phyloP scores from a whole-genome alignment of 2,329 filamentous ascomycete genomes.

The Phaeosphaeriaceae sp. region DNA sequence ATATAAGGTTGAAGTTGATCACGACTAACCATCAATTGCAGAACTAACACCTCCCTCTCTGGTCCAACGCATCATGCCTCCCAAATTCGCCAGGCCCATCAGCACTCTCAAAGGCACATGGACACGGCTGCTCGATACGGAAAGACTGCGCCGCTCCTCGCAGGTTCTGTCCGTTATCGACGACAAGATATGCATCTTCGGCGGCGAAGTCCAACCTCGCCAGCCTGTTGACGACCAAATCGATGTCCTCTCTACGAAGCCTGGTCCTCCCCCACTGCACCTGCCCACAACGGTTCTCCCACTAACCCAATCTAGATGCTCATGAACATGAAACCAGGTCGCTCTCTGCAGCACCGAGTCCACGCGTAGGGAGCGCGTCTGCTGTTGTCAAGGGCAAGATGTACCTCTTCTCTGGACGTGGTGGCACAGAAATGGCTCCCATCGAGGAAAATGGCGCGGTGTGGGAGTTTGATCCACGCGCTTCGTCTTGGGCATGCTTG shows the following conservation, averaged over 20 bases:
- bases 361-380: slow-evolving; percentile 77
- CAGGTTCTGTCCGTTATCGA: slow-evolving; percentile 71
- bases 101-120: slow-evolving; percentile 44
- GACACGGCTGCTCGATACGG: slow-evolving; percentile 43
- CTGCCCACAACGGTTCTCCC: slow-evolving; percentile 4
- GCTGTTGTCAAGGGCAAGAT: slow-evolving; percentile 72
- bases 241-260: slow-evolving; percentile 65
- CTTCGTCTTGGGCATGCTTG: slow-evolving; percentile 69
- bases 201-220: slow-evolving; percentile 72
- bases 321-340: slow-evolving; percentile 31
- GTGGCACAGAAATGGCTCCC: slow-evolving; percentile 71
- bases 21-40: not conserved
- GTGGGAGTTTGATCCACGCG: slow-evolving; percentile 75
- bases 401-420: slow-evolving; percentile 82
- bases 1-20: not conserved
- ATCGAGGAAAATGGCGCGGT: slow-evolving; percentile 77
- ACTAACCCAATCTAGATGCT: slow-evolving; percentile 52
- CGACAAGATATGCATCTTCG: slow-evolving; percentile 73
- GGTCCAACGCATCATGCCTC: slow-evolving; percentile 25
- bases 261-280: slow-evolving; percentile 17
- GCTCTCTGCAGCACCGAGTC: slow-evolving; percentile 60
- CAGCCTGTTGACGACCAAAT: slow-evolving; percentile 76
- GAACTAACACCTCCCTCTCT: not conserved
- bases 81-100: slow-evolving; percentile 25
- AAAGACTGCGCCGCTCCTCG: slow-evolving; percentile 71